Evolutionary conservation across 2,329 filamentous ascomycete species (phyloP).

Genomic region (Aspergillus terreus): DNA sequence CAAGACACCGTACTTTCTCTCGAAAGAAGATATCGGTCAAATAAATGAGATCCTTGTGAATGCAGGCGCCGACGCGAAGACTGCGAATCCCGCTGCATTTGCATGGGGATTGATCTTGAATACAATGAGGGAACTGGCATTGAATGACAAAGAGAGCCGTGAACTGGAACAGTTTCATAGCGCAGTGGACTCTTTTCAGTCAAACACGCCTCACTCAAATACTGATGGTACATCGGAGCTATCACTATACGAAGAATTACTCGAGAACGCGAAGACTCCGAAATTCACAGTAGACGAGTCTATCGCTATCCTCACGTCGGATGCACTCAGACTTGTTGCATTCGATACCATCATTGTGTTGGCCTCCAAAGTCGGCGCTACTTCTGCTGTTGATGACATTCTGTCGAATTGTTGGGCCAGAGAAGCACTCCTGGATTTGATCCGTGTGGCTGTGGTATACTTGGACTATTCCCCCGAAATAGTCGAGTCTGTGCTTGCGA

Average conservation of each 20-base stretch:
- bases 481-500: conserved; percentile 61
- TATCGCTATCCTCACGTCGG: conserved; percentile 45
- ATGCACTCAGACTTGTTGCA: conserved; percentile 44
- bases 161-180: conserved; percentile 41
- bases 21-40: conserved; percentile 64
- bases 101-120: conserved; percentile 77
- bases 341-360: conserved; percentile 48
- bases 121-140: conserved; percentile 62
- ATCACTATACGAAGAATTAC: conserved; percentile 45
- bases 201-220: conserved; percentile 30
- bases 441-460: conserved; percentile 63
- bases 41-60: conserved; percentile 69
- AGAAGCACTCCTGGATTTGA: conserved; percentile 63
- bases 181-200: conserved; percentile 39
- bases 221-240: conserved; percentile 30
- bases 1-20: conserved; percentile 61
- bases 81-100: conserved; percentile 70
- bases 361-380: conserved; percentile 41
- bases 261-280: conserved; percentile 42
- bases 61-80: conserved; percentile 54
- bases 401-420: conserved; percentile 63
- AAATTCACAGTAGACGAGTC: conserved; percentile 43
- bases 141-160: conserved; percentile 56
- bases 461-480: conserved; percentile 72
- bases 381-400: conserved; percentile 48